Conservation (phyloP, 2,329 filamentous ascomycete genomes). For the Trichoderma pleuroti region DNA sequence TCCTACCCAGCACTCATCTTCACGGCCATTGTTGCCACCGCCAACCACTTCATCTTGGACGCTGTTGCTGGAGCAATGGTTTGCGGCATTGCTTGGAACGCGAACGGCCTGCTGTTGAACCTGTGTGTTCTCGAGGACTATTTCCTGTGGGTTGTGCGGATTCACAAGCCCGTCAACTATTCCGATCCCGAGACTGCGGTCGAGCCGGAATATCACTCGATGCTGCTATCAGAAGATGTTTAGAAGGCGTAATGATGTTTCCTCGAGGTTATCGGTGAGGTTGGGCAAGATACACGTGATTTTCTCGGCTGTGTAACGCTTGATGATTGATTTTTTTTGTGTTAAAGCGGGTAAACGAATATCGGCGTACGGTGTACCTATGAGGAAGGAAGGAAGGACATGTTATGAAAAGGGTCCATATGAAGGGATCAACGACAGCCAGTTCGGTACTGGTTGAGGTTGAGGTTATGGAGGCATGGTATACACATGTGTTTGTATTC, state of each 20-base stretch:
- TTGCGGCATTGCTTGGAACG: constrained; percentile 61
- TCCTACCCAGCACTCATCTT: constrained; percentile 64
- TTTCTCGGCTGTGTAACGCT: neutral
- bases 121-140: constrained; percentile 64
- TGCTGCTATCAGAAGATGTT: neutral
- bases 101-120: constrained; percentile 56
- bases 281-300: neutral
- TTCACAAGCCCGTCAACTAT: constrained; percentile 59
- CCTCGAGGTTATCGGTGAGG: neutral
- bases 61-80: constrained; percentile 65
- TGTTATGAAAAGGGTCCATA: neutral
- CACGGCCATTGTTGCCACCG: constrained; percentile 65
- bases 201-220: constrained; percentile 32
- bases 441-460: neutral
- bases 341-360: constrained; percentile 8
- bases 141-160: constrained; percentile 58
- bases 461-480: neutral
- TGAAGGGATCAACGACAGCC: neutral
- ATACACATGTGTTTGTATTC: neutral
- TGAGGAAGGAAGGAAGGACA: neutral
- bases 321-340: neutral
- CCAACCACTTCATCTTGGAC: constrained; percentile 71
- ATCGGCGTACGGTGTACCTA: neutral
- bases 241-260: neutral
- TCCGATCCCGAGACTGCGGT: constrained; percentile 37